phyloP scores from a whole-genome alignment of 2,329 filamentous ascomycete genomes.

The Penicillium sp. region DNA sequence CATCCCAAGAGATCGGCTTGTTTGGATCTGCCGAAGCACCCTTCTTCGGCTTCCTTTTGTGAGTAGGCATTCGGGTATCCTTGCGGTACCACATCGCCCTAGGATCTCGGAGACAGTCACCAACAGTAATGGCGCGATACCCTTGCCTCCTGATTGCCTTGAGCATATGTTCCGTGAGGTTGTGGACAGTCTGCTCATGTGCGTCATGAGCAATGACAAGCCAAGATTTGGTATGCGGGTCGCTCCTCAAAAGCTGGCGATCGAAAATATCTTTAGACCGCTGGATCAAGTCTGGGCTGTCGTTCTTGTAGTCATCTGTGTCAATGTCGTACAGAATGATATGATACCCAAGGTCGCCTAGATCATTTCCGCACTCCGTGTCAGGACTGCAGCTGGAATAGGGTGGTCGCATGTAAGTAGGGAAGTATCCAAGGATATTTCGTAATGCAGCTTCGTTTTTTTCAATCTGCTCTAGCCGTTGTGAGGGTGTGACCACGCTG shows the following conservation, averaged over 20 bases:
- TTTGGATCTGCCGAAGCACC: conserved; percentile 15
- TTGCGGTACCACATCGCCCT: conserved; percentile 44
- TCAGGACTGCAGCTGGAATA: conserved; percentile 44
- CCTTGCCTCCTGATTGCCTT: conserved; percentile 29
- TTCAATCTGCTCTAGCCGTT: conserved; percentile 45
- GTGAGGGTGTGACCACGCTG: conserved; percentile 37
- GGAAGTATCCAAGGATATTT: conserved; percentile 50
- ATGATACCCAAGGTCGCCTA: conserved; percentile 51
- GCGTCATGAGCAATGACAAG: conserved; percentile 46
- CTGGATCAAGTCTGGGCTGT: conserved; percentile 38
- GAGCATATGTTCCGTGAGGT: conserved; percentile 44
- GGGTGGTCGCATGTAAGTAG: conserved; percentile 56
- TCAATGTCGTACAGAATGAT: conserved; percentile 50
- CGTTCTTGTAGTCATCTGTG: conserved; percentile 48
- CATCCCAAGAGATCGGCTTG: conserved; percentile 32
- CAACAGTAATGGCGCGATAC: conserved; percentile 44
- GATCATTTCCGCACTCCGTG: conserved; percentile 43
- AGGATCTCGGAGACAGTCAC: conserved; percentile 44
- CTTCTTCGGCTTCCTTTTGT: conserved; percentile 16
- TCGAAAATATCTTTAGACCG: conserved; percentile 44
- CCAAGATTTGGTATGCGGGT: conserved; percentile 34
- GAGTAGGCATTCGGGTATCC: conserved; percentile 29
- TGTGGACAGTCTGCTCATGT: conserved; percentile 45
- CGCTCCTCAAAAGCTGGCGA: conserved; percentile 28
- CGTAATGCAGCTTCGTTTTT: conserved; percentile 50